Base-by-base conservation (phyloP, 208 protist genomes). In the Trypanosoma mega region DNA sequence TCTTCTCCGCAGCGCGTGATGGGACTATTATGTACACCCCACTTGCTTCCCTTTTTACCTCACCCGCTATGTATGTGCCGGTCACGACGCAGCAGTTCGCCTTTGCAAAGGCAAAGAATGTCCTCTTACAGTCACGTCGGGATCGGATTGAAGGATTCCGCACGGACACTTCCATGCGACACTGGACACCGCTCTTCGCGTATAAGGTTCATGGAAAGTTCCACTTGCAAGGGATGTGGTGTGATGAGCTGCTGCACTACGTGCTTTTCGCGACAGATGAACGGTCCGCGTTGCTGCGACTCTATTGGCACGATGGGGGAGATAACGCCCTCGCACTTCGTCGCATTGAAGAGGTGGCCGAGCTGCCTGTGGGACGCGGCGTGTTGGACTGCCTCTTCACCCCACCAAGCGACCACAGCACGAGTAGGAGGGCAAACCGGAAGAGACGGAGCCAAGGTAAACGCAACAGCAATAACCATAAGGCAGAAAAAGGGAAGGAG, bases 261-360 rank as follows among this genome's bases (percentile, higher is more conserved):
- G 71, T 95, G 9, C 64, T 88, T 41, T 82, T 90, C 63, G 63
- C 68, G n/a, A 95, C 89, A 33, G 85, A 92, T 66, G 89, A 89
- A 58, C 82, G 89, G 8, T 56, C 86, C 9, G 80, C 81, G 12
- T 37, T 95, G 45, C 30, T 81, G 51, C 59, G 62, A 55, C 57
- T 90, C 33, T 48, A 34, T 44, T 92, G 85, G 85, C 59, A 71
- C 14, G 52, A 69, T 41, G 68, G 72, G 3, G 68, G 65, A 6
- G 74, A 81, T 39, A 61, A 51, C n/a, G 74, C 74, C 16, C 53
- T 80, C 57, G 51, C 74, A 41, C 53, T 87, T 5, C 33, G 46
- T 8, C 71, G 72, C 11, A 68, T 91, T 11, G 78, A 91, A 58
- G 78, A 82, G 63, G 78, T 87, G 46, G 49, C 70, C 18, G 68